A percentile compares a stretch with the other conserved stretches of the same genome.
Conservation (phyloP, 257 asterid species). For the Rauvolfia tetraphylla region DNA sequence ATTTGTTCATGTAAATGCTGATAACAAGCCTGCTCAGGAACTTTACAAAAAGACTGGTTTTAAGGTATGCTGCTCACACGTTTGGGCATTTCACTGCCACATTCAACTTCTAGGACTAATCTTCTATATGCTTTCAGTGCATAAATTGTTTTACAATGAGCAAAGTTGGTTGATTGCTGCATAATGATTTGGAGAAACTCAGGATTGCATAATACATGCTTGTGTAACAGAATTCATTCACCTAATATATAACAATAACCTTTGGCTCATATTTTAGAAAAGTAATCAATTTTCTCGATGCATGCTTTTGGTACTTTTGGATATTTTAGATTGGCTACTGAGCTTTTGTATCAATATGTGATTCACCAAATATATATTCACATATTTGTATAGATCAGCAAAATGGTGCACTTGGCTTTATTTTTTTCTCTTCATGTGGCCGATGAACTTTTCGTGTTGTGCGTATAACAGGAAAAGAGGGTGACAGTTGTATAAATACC, state of each 20-base stretch:
- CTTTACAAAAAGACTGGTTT: constrained; percentile 75
- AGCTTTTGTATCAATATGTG: background rate
- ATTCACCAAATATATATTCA: background rate
- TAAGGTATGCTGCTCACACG: constrained; percentile 40
- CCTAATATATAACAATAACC: background rate
- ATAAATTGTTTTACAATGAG: background rate
- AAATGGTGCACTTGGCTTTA: background rate
- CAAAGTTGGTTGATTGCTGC: background rate
- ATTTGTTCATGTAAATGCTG: constrained; percentile 81
- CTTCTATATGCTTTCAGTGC: background rate
- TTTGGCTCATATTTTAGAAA: too few relatives aligned
- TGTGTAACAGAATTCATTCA: background rate
- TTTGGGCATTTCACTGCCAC: background rate
- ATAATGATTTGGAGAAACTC: background rate
- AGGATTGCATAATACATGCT: too few relatives aligned
- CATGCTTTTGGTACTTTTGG: background rate
- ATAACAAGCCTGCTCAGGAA: constrained; percentile 69
- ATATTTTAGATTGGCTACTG: too few relatives aligned
- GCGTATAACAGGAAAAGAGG: too few relatives aligned
- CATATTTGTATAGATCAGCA: background rate
- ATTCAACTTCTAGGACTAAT: background rate
- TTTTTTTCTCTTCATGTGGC: background rate
- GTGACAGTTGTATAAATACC: too few relatives aligned
- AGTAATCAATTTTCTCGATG: background rate
- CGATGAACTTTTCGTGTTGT: background rate